Conservation (phyloP, 179 eudicot species). For the Beta corolliflora region DNA sequence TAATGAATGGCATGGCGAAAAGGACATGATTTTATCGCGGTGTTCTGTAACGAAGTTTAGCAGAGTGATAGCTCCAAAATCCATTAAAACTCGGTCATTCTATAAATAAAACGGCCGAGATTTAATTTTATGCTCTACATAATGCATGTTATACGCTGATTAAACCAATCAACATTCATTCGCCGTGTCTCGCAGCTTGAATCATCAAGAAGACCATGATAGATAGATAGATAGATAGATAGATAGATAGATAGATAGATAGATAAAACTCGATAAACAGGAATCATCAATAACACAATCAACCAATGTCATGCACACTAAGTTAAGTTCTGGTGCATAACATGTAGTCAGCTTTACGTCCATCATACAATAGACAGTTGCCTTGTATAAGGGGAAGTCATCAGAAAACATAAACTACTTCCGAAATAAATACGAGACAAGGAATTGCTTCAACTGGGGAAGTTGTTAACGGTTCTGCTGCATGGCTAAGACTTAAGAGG, state of each 20-base stretch:
- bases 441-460: background rate
- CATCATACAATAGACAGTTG: background rate
- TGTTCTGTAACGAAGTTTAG: too few relatives aligned
- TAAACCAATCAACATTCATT: background rate
- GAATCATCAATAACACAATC: too few relatives aligned
- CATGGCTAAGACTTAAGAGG: background rate
- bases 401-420: background rate
- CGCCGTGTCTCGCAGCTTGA: too few relatives aligned
- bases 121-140: background rate
- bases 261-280: background rate
- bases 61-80: too few relatives aligned
- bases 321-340: background rate
- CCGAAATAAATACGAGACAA: background rate
- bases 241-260: too few relatives aligned
- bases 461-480: background rate
- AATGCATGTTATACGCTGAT: background rate
- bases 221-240: too few relatives aligned
- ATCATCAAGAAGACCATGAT: background rate
- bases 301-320: too few relatives aligned
- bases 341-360: background rate
- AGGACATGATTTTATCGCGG: too few relatives aligned
- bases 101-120: too few relatives aligned
- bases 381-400: background rate
- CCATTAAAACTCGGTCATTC: too few relatives aligned
- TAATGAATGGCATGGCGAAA: too few relatives aligned